Base-by-base conservation (phyloP, 441 rosid species). In the Pelargonium australe region DNA sequence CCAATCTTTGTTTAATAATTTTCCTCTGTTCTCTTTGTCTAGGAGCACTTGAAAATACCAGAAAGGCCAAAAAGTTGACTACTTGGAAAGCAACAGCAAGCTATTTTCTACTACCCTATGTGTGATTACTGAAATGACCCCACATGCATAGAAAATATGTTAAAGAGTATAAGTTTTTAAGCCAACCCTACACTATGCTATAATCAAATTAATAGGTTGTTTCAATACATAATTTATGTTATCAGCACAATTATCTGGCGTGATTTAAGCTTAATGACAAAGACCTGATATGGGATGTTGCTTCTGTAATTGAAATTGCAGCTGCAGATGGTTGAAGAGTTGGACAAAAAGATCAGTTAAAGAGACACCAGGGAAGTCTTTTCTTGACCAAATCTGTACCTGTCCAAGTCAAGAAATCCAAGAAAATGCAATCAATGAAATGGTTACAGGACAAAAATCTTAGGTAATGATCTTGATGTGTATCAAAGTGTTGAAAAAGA, bases 71-170 rank as follows among this genome's bases (percentile, higher is more conserved):
- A 20, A 23, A 20, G 9, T 28, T 14, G 40, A 28, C 65, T 4
- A n/a, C 64, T 9, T 68, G 31, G 72, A 16, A 68, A 63, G 64
- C 71, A 73, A 67, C 68, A 43, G 19, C 68, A 58, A 14, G 2
- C 44, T 37, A 16, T 20, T 20, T 31, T 44, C 49, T 2, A 8
- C 41, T n/a, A 62, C 16, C 17, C 13, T 14, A 28, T 62, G 16
- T 34, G 31, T 14, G 12, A 12, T 62, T n/a, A 62, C 41, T 62
- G 5, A 17, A 25, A 58, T 19, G 16, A 16, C 64, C 40, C 17
- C 14, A 10, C 16, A n/a, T 41, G 64, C 9, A 12, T 28, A 28
- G 11, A 62, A 14, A 19, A 57, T 17, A 31, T 31, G 37, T 31
- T 31, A 31, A 28, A 34, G 7, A 34, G 40, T 34, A 34, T 1